These are phyloP conservation scores for Penicillium samsonianum DNA, from an alignment of 495 filamentous ascomycete genomes.

Conservation along the genomic window DNA sequence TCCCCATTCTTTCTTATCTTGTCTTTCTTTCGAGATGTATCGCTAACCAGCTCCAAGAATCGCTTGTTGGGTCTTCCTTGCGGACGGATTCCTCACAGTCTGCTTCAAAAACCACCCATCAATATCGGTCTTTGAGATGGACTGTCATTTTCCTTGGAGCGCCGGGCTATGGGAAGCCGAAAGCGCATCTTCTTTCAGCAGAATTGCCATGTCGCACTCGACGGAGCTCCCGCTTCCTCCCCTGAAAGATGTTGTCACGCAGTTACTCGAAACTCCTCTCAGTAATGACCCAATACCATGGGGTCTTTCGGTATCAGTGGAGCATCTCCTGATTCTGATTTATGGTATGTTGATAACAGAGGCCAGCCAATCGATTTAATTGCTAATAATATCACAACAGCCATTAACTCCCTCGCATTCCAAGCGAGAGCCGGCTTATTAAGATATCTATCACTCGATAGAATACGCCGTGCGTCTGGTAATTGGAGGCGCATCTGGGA, in stretches of 20 bases:
- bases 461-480: slow-evolving; percentile 32
- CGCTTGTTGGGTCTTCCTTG: slow-evolving; percentile 40
- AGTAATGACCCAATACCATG: slow-evolving; percentile 21
- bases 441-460: slow-evolving; percentile 29
- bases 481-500: slow-evolving; percentile 45
- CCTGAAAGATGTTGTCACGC: slow-evolving; percentile 28
- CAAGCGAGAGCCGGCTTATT: slow-evolving; percentile 33
- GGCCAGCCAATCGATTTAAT: not conserved
- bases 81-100: slow-evolving; percentile 43
- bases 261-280: slow-evolving; percentile 28
- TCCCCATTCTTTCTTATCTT: not conserved
- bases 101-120: slow-evolving; percentile 43
- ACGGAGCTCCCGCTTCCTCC: slow-evolving; percentile 24
- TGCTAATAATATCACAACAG: slow-evolving; percentile 18
- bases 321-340: slow-evolving; percentile 40
- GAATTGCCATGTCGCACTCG: slow-evolving; percentile 18
- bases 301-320: slow-evolving; percentile 32
- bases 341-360: slow-evolving; percentile 31
- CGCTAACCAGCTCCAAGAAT: slow-evolving; percentile 23
- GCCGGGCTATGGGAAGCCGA: slow-evolving; percentile 43
- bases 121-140: slow-evolving; percentile 41
- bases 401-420: slow-evolving; percentile 38
- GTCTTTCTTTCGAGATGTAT: not conserved
- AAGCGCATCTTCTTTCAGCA: slow-evolving; percentile 30
- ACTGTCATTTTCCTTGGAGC: slow-evolving; percentile 40